Conservation (phyloP, 176 grass and related monocot genomes). For the Musa acuminata region DNA sequence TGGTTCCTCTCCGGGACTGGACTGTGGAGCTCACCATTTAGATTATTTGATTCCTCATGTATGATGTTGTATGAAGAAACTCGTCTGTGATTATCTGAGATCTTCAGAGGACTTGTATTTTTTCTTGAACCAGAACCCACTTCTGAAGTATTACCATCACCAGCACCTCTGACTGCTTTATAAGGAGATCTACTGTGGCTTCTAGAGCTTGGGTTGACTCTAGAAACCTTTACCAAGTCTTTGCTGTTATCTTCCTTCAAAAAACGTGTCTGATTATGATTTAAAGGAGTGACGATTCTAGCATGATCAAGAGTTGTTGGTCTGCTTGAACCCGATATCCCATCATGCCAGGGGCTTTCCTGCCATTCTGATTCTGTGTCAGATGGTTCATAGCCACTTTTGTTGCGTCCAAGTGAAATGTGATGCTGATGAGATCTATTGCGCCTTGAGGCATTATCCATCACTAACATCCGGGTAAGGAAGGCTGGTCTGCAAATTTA, state of each 20-base stretch:
- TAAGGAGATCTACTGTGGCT: constrained; percentile 36
- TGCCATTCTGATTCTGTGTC: constrained; percentile 73
- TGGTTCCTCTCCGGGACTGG: constrained; percentile 36
- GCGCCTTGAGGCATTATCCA: constrained; percentile 10
- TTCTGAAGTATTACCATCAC: constrained; percentile 29
- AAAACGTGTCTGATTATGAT: background rate
- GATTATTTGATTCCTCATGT: constrained; percentile 32
- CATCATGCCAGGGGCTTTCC: constrained; percentile 69
- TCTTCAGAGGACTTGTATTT: constrained; percentile 2
- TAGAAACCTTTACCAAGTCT: constrained; percentile 6
- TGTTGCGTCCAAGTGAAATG: background rate
- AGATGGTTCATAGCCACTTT: constrained; percentile 67
- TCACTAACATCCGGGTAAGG: background rate
- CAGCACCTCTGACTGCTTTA: constrained; percentile 20
- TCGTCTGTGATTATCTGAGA: background rate
- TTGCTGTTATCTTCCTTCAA: constrained; percentile 10
- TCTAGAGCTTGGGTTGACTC: background rate
- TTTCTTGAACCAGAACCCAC: constrained; percentile 20
- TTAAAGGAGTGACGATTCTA: constrained; percentile 18
- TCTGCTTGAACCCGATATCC: constrained; percentile 30
- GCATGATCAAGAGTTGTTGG: constrained; percentile 29
- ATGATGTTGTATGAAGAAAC: constrained; percentile 33
- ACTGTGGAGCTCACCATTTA: constrained; percentile 20
- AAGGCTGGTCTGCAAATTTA: background rate
- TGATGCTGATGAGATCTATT: constrained; percentile 6